Percentiles rank a stretch among this genome's conserved stretches.
These are phyloP conservation scores for Salvia sclarea DNA, from an alignment of 305 asterid genomes.

Conservation along the genomic window DNA sequence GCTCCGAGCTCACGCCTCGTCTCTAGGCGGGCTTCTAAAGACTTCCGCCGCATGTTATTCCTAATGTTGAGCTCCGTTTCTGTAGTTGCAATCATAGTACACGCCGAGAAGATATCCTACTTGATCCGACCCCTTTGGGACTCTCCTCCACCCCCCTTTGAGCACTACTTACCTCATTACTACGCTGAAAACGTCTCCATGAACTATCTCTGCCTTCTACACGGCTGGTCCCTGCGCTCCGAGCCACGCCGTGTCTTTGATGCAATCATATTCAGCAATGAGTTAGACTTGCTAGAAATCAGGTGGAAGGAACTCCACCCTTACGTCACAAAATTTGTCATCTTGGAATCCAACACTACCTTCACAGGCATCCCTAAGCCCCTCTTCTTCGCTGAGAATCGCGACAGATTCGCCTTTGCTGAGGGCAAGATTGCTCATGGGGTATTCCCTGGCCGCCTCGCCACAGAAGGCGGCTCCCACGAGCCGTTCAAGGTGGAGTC, in stretches of 20 bases:
- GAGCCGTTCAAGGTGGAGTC: slow-evolving; percentile 67
- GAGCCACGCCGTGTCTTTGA: slow-evolving; percentile 80
- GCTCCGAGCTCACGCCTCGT: slow-evolving; percentile 48
- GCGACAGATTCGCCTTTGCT: slow-evolving; percentile 61
- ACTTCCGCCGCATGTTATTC: slow-evolving; percentile 36
- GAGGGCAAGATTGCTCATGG: slow-evolving; percentile 57
- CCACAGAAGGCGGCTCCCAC: slow-evolving; percentile 37
- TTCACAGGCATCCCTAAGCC: slow-evolving; percentile 84
- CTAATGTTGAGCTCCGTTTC: slow-evolving; percentile 47
- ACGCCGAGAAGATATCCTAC: slow-evolving; percentile 60
- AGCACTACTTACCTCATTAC: slow-evolving; percentile 60
- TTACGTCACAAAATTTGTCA: slow-evolving; percentile 67
- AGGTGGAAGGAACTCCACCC: slow-evolving; percentile 82
- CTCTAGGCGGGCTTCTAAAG: slow-evolving; percentile 44
- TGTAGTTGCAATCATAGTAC: slow-evolving; percentile 41
- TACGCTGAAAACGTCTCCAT: slow-evolving; percentile 81
- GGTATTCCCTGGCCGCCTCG: slow-evolving; percentile 60
- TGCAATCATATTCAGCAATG: slow-evolving; percentile 79
- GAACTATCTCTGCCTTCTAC: slow-evolving; percentile 70
- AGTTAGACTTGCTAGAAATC: slow-evolving; percentile 80
- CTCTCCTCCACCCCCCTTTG: slow-evolving; percentile 60
- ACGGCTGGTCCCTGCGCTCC: slow-evolving; percentile 71
- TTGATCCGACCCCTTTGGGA: slow-evolving; percentile 94
- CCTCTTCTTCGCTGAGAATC: slow-evolving; percentile 53
- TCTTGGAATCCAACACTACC: slow-evolving; percentile 83